A percentile compares a stretch with the other conserved stretches of the same genome.
Conservation (phyloP, 2,329 filamentous ascomycete species). For the Penicillium vulpinum region DNA sequence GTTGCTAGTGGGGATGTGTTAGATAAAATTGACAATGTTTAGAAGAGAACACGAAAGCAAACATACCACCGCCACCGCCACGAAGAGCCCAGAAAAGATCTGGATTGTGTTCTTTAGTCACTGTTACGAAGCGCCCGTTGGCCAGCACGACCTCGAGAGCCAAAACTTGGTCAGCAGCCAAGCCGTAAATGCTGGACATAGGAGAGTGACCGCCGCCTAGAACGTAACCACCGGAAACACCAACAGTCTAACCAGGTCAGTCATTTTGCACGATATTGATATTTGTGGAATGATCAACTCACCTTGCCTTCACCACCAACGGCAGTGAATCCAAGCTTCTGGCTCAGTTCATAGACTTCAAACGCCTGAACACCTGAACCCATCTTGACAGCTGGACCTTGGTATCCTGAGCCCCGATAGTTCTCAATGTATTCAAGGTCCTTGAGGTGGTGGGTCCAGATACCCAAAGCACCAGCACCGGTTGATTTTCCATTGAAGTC, state of each 20-base stretch:
- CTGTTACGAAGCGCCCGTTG: slow-evolving; percentile 30
- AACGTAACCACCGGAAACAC: slow-evolving; percentile 60
- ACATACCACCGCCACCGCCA: slow-evolving; percentile 4
- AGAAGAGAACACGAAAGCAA: not conserved
- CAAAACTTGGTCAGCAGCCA: slow-evolving; percentile 42
- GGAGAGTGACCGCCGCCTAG: slow-evolving; percentile 62
- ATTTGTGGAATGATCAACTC: not conserved
- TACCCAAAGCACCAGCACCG: slow-evolving; percentile 48
- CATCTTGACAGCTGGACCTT: slow-evolving; percentile 54
- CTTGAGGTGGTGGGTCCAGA: slow-evolving; percentile 55
- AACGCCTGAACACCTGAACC: slow-evolving; percentile 52
- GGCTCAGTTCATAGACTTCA: slow-evolving; percentile 19
- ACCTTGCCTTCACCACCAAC: slow-evolving; percentile 16
- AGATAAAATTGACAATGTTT: not conserved
- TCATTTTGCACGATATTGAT: not conserved
- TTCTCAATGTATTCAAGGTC: slow-evolving; percentile 42
- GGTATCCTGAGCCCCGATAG: slow-evolving; percentile 46
- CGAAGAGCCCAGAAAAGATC: slow-evolving; percentile 66
- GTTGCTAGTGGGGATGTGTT: slow-evolving; percentile 20
- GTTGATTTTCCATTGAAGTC: slow-evolving; percentile 51
- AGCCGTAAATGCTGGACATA: slow-evolving; percentile 55
- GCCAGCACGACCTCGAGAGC: slow-evolving; percentile 29
- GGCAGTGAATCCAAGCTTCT: slow-evolving; percentile 41
- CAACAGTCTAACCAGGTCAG: slow-evolving; percentile 47
- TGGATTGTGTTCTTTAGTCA: slow-evolving; percentile 42